Base-by-base conservation (phyloP, 768 basidiomycete genomes). In the Pleurotus tuoliensis region DNA sequence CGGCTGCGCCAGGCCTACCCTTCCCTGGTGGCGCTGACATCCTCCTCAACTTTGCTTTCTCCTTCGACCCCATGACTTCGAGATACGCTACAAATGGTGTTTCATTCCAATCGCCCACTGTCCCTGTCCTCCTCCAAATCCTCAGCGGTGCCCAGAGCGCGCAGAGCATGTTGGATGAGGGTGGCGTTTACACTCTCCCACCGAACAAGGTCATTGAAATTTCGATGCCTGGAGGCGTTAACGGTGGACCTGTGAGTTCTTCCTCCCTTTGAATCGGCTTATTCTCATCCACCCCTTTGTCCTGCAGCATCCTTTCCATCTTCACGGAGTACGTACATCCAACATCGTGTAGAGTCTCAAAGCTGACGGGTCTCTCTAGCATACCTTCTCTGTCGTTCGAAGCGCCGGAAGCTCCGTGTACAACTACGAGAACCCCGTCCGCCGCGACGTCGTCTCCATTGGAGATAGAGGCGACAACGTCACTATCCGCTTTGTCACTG, bases 361-460 rank as follows among this genome's bases (percentile, higher is more conserved):
- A 22, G 18, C 8, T 27, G 24, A 7, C 24, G 18, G 38, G 2
- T 15, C 22, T 46, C 16, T 34, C 3, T 48, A 71, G 75, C 76
- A 71, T 50, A 30, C 65, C 13, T 77, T 76, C 59, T 65, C 63
- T 46, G 76, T 77, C 9, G 64, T 77, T 46, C 68, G 72, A 49
- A 74, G 64, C 47, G 70, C 69, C 1, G 68, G 65, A 8, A 67
- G 64, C 25, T 56, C 58, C 3, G 41, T 44, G 0, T 74, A 75
- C 60, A 78, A 78, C 58, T 75, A 69, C 55, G 25, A 59, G 4
- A 74, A 87, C 62, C 85, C 85, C 0, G 62, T 65, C 55, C 71
- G 78, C 56, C 75, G 86, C 48, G 86, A 87, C 64, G 82, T 82
- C 1, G 76, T 85, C 5, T 64, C 57, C 51, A 65, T 69, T 16